These are phyloP conservation scores for Alternaria incomplexa DNA, from an alignment of 2,329 filamentous ascomycete species.

Conservation along the genomic window DNA sequence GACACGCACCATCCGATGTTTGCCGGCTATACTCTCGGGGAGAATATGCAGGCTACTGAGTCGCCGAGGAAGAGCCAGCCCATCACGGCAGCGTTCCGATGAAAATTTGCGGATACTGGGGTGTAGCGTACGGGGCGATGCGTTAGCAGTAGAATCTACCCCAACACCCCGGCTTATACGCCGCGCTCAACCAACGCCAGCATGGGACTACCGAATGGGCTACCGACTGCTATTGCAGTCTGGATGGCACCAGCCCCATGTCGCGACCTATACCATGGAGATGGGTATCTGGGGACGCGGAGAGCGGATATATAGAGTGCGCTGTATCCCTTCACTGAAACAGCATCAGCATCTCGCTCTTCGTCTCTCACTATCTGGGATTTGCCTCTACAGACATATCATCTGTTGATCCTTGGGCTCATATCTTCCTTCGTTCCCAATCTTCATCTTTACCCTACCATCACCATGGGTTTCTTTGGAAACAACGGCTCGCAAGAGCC, in stretches of 20 bases:
- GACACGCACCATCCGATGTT: constrained; percentile 4
- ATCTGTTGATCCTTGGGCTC: constrained; percentile 1
- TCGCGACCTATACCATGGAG: constrained; percentile 15
- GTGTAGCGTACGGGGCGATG: constrained; percentile 20
- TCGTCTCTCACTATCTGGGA: constrained; percentile 21
- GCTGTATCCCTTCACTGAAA: constrained; percentile 10
- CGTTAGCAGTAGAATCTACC: constrained; percentile 18
- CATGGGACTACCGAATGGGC: constrained; percentile 17
- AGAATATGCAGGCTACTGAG: constrained; percentile 10
- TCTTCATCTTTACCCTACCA: not conserved
- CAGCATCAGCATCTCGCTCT: constrained; percentile 28
- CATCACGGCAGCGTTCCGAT: constrained; percentile 8
- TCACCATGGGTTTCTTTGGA: constrained; percentile 36
- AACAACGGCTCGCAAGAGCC: constrained; percentile 40
- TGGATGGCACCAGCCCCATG: constrained; percentile 31
- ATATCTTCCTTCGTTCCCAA: not conserved
- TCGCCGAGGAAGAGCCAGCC: constrained; percentile 17
- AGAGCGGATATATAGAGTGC: constrained; percentile 28
- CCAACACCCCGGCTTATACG: constrained; percentile 15
- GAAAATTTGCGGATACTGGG: constrained; percentile 27
- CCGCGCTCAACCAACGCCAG: constrained; percentile 24
- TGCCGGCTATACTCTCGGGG: constrained; percentile 27
- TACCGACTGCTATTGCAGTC: constrained; percentile 21
- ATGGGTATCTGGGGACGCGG: constrained; percentile 1
- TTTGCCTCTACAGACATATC: constrained; percentile 2